Conservation (phyloP, 2,329 filamentous ascomycete species). For the Aspergillus uvarum region DNA sequence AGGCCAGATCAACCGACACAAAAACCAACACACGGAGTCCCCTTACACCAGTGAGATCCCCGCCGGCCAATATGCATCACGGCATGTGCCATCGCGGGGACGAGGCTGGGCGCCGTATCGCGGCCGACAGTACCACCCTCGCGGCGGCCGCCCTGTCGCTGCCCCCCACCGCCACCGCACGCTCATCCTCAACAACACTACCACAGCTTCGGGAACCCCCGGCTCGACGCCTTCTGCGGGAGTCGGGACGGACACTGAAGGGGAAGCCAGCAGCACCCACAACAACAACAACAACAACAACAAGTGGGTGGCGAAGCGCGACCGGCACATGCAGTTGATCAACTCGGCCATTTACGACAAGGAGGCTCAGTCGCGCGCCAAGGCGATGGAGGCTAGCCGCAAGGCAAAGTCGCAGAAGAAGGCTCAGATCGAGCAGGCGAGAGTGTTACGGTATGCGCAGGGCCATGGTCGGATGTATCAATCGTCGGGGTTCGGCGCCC, state of each 20-base stretch:
- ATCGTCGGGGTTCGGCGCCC: constrained; percentile 17
- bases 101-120: constrained; percentile 48
- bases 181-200: constrained; percentile 61
- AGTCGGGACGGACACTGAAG: constrained; percentile 28
- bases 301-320: constrained; percentile 70
- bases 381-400: constrained; percentile 70
- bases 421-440: constrained; percentile 52
- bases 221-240: constrained; percentile 27
- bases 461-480: constrained; percentile 24
- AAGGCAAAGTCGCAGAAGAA: constrained; percentile 53
- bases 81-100: constrained; percentile 29
- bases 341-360: constrained; percentile 77
- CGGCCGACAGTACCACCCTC: constrained; percentile 39
- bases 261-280: constrained; percentile 20
- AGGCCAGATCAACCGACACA: constrained; percentile 81
- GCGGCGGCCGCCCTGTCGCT: constrained; percentile 36
- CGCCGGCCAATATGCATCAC: constrained; percentile 27
- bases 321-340: constrained; percentile 78
- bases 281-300: constrained; percentile 23
- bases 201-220: constrained; percentile 20
- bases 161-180: constrained; percentile 56
- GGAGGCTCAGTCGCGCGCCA: constrained; percentile 65
- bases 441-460: constrained; percentile 43
- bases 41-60: constrained; percentile 24
- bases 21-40: constrained; percentile 53